Percentiles rank a stretch among this genome's conserved stretches.
Evolutionary conservation across 2,329 filamentous ascomycete species (phyloP).

Genomic region (Dactylellina cionopaga): DNA sequence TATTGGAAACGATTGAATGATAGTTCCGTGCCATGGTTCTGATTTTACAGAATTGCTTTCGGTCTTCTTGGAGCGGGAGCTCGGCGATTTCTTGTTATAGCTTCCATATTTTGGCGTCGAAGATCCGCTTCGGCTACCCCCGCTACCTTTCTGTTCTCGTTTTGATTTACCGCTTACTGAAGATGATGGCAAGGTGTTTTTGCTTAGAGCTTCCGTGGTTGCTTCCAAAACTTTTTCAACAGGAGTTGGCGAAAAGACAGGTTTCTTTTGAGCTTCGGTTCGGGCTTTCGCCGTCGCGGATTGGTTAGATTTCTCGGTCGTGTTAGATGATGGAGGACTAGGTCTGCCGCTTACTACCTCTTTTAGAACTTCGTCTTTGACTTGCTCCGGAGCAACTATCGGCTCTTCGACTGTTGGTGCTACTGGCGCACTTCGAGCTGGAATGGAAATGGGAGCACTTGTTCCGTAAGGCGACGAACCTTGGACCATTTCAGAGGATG

Average conservation of each 20-base stretch:
- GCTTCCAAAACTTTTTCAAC: slow-evolving; percentile 53
- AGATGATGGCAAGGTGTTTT: slow-evolving; percentile 43
- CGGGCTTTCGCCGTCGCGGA: slow-evolving; percentile 49
- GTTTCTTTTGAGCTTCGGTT: slow-evolving; percentile 53
- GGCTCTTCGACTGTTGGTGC: slow-evolving; percentile 36
- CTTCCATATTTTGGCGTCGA: slow-evolving; percentile 49
- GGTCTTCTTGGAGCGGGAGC: slow-evolving; percentile 38
- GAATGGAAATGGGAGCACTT: slow-evolving; percentile 46
- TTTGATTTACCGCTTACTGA: slow-evolving; percentile 37
- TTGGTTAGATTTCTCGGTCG: slow-evolving; percentile 54
- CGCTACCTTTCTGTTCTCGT: slow-evolving; percentile 41
- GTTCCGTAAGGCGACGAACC: slow-evolving; percentile 45
- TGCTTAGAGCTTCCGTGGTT: slow-evolving; percentile 52
- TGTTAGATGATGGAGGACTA: slow-evolving; percentile 52
- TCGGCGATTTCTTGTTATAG: slow-evolving; percentile 50
- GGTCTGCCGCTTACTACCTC: slow-evolving; percentile 54
- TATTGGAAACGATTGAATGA: slow-evolving; percentile 42
- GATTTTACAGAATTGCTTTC: slow-evolving; percentile 41
- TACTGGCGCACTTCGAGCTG: slow-evolving; percentile 27
- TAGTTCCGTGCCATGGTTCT: slow-evolving; percentile 46
- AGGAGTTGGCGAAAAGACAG: slow-evolving; percentile 53
- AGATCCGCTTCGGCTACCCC: slow-evolving; percentile 43
- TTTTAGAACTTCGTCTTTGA: slow-evolving; percentile 52
- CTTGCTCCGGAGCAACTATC: slow-evolving; percentile 50
- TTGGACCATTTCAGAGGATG: slow-evolving; percentile 15